Base-by-base conservation (phyloP, 495 filamentous ascomycete genomes). In the Hypoxylon fragiforme region DNA sequence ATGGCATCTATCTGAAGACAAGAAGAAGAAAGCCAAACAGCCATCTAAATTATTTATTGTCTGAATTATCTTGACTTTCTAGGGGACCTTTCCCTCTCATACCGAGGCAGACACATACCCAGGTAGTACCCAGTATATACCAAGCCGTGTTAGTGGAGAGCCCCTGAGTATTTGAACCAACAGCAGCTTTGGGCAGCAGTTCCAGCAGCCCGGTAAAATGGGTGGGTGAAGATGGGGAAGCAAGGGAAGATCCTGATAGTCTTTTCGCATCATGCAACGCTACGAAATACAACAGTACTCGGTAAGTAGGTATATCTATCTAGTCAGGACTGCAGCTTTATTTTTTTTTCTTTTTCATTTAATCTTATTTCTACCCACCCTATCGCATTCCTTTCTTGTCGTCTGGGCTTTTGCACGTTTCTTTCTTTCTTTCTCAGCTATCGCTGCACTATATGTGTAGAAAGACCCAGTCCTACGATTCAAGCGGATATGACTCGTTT, bases 191-290 rank as follows among this genome's bases (percentile, higher is more conserved):
- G 48, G n/a, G 9, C 24, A 58, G 43, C 39, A 69, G 56, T 60
- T 60, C 69, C 69, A 68, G 54, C 54, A 60, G 62, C 53, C 62
- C 66, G 70, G 64, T 63, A 74, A 71, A 72, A 69, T 70, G 63
- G 63, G 57, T n/a, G 66, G 61, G 50, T 67, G 59, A 65, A 54
- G 53, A 63, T 50, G 54, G 52, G 48, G 57, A 52, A 43, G 57
- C 57, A 56, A 60, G 62, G 57, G 51, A 43, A 50, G 57, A 48
- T 62, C 44, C 36, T 50, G 51, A 61, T 51, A 45, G 39, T 38
- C 48, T 42, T 56, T 59, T 61, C 44, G 49, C 64, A 63, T 68
- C 60, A 66, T 72, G 63, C 62, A 65, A 67, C 60, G 47, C 53
- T 65, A 48, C 57, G 43, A 59, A 55, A 50, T 57, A 56, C 51